These are phyloP conservation scores for Gloeostereum incarnatum DNA, from an alignment of 768 basidiomycete species.

Conservation along the genomic window DNA sequence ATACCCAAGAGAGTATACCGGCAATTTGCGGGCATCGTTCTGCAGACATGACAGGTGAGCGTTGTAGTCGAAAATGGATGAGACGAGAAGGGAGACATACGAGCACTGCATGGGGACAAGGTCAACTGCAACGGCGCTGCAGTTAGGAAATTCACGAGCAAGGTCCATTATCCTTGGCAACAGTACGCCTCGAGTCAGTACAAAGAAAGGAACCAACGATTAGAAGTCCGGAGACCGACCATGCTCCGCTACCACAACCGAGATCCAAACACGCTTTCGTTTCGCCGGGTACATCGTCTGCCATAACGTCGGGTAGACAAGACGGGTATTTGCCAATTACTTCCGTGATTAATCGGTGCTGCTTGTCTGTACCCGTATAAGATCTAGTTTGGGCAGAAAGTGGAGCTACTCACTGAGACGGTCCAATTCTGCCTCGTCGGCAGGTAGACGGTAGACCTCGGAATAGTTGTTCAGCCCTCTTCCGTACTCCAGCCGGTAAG, in stretches of 20 bases:
- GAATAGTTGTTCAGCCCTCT: conserved; percentile 70
- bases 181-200: not conserved
- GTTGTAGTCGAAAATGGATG: conserved; percentile 9
- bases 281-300: conserved; percentile 45
- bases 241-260: conserved; percentile 73
- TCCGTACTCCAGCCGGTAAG: conserved; percentile 59
- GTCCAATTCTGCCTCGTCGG: conserved; percentile 68
- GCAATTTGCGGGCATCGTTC: conserved; percentile 61
- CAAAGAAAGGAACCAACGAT: conserved; percentile 5
- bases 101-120: conserved; percentile 69
- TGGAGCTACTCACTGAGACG: conserved; percentile 48
- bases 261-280: conserved; percentile 62
- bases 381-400: no score
- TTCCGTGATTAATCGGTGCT: conserved; percentile 55
- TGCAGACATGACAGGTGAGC: conserved; percentile 17
- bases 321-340: conserved; percentile 63
- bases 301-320: conserved; percentile 47
- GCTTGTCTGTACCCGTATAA: conserved; percentile 41
- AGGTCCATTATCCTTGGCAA: conserved; percentile 61
- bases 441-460: conserved; percentile 69
- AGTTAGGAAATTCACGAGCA: conserved; percentile 64
- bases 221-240: conserved; percentile 30
- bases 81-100: conserved; percentile 28
- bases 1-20: conserved; percentile 33
- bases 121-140: conserved; percentile 65